Conservation (phyloP, 2,329 filamentous ascomycete genomes). For the Helminthosporium solani region DNA sequence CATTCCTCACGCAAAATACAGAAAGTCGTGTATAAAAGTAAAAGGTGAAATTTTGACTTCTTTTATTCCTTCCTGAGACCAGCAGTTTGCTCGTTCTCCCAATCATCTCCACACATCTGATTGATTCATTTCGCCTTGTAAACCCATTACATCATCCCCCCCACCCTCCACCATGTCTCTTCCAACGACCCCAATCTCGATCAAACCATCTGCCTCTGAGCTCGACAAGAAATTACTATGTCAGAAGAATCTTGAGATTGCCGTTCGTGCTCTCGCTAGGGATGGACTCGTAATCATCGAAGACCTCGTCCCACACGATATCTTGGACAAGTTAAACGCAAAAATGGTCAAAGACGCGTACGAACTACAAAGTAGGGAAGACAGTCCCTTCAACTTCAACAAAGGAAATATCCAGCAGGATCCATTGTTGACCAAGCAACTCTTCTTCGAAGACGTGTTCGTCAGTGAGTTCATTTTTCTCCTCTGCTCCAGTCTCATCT, state of each 20-base stretch:
- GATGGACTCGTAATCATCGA: constrained; percentile 39
- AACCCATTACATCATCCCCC: neutral
- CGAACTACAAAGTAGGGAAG: constrained; percentile 52
- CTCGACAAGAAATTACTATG: constrained; percentile 42
- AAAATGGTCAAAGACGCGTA: constrained; percentile 62
- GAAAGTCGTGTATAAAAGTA: too few species aligned
- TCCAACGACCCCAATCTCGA: constrained; percentile 33
- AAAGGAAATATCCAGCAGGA: constrained; percentile 64
- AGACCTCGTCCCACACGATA: constrained; percentile 44
- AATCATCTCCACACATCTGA: neutral
- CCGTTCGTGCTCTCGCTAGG: constrained; percentile 26
- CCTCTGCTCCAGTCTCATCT: neutral
- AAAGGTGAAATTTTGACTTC: too few species aligned
- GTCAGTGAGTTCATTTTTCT: constrained; percentile 47
- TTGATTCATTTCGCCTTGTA: too few species aligned
- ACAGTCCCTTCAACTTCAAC: constrained; percentile 64
- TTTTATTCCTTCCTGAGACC: too few species aligned
- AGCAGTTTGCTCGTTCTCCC: too few species aligned
- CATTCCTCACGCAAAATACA: too few species aligned
- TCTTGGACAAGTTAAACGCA: constrained; percentile 57
- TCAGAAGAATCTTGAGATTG: constrained; percentile 56
- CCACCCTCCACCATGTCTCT: constrained; percentile 19
- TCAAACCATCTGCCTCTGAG: constrained; percentile 47
- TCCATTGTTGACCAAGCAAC: constrained; percentile 52
- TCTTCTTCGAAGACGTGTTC: constrained; percentile 48